Evolutionary conservation across 2,329 filamentous ascomycete species (phyloP).

Genomic region (Monilinia aucupariae): DNA sequence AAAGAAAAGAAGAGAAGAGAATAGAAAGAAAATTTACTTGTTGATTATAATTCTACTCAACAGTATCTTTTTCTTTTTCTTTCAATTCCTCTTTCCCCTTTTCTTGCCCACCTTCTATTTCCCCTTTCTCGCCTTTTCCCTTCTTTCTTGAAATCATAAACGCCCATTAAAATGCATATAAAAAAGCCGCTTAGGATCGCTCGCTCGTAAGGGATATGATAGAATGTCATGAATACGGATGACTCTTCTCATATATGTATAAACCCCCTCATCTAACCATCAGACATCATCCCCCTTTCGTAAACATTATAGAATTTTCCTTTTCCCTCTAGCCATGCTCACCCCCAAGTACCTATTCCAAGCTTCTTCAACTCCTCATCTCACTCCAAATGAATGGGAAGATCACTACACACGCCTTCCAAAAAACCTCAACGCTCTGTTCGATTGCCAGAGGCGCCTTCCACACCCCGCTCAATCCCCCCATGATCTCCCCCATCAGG

Average conservation of each 20-base stretch:
- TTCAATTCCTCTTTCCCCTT: not conserved
- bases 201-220: not conserved
- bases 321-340: not conserved
- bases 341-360: not conserved
- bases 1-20: no score
- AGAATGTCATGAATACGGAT: not conserved
- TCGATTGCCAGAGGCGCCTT: conserved; percentile 60
- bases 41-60: no score
- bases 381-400: conserved; percentile 75
- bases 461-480: conserved; percentile 45
- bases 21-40: no score
- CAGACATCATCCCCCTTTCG: not conserved
- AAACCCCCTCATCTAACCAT: not conserved
- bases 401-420: conserved; percentile 76
- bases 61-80: no score
- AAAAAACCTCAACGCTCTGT: conserved; percentile 65
- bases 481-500: conserved; percentile 41
- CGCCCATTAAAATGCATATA: not conserved
- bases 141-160: not conserved
- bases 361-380: conserved; percentile 37
- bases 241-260: not conserved
- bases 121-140: not conserved
- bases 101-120: no score
- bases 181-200: not conserved
- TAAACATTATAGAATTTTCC: not conserved